A percentile compares a stretch with the other conserved stretches of the same genome.
Conservation (phyloP, 192 early-diverging fungal species). For the Coemansia umbellata region DNA sequence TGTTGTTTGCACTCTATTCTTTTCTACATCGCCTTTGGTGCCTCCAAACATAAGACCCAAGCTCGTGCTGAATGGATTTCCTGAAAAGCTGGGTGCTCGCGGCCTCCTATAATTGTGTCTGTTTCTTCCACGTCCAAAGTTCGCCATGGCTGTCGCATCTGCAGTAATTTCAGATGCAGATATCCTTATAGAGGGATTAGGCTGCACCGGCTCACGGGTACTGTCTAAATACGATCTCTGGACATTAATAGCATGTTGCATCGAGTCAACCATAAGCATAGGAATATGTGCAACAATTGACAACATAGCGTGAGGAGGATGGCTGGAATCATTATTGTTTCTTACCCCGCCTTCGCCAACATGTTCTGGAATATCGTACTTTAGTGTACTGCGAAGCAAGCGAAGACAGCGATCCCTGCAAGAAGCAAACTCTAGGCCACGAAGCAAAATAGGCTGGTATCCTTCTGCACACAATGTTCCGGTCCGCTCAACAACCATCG, state of each 20-base stretch:
- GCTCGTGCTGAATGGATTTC: slow-evolving; percentile 20
- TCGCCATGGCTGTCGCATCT: not conserved
- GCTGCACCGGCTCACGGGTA: not conserved
- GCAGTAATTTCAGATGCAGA: not conserved
- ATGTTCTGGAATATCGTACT: slow-evolving; percentile 1
- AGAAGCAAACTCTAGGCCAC: slow-evolving; percentile 28
- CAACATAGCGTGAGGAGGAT: too few species aligned
- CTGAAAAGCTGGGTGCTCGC: slow-evolving; percentile 8
- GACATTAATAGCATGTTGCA: not conserved
- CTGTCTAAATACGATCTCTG: slow-evolving; percentile 1
- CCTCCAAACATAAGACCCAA: slow-evolving; percentile 41
- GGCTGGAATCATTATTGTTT: too few species aligned
- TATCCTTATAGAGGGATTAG: not conserved
- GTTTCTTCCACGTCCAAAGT: slow-evolving; percentile 5
- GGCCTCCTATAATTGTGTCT: slow-evolving; percentile 20
- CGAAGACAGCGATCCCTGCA: slow-evolving; percentile 39
- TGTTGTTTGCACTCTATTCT: too few species aligned
- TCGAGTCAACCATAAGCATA: slow-evolving; percentile 13
- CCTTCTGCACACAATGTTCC: slow-evolving; percentile 4
- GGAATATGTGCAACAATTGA: slow-evolving; percentile 27
- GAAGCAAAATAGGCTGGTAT: slow-evolving; percentile 30
- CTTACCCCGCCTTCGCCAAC: too few species aligned
- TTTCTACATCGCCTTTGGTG: not conserved
- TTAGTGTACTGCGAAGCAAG: slow-evolving; percentile 21
- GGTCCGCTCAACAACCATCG: slow-evolving; percentile 5